A percentile compares a stretch with the other conserved stretches of the same genome.
Evolutionary conservation across 2,329 filamentous ascomycete species (phyloP).

Genomic region (Arthroderma sp.): DNA sequence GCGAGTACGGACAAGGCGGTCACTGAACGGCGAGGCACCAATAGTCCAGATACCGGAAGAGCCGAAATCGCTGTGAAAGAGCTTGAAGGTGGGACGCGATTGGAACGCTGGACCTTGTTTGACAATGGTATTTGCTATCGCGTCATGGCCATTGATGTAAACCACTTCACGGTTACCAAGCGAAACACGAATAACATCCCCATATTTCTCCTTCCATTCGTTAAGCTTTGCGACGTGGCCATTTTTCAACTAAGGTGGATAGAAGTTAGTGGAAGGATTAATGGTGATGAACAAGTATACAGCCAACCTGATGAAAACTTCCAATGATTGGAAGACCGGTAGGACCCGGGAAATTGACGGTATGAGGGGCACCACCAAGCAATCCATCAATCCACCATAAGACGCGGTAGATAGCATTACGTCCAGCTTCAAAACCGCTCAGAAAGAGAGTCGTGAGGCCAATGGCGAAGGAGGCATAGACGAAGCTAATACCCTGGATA

Average conservation of each 20-base stretch:
- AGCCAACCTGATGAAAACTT: slow-evolving; percentile 4
- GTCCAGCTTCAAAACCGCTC: neutral
- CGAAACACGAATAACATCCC: slow-evolving; percentile 5
- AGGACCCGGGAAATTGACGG: slow-evolving; percentile 2
- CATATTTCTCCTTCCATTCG: slow-evolving; percentile 4
- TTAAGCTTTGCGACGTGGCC: neutral
- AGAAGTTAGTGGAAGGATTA: no score
- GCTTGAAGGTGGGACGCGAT: slow-evolving; percentile 5
- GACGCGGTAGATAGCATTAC: slow-evolving; percentile 1
- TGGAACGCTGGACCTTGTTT: slow-evolving; percentile 4
- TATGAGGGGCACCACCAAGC: slow-evolving; percentile 5
- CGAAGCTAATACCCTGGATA: slow-evolving; percentile 8
- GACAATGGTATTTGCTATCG: slow-evolving; percentile 3
- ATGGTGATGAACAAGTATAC: no score
- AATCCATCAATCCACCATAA: slow-evolving; percentile 4
- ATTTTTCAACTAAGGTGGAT: no score
- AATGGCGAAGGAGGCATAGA: slow-evolving; percentile 17
- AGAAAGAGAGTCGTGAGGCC: neutral
- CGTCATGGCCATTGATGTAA: slow-evolving; percentile 5
- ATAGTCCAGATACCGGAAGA: slow-evolving; percentile 6
- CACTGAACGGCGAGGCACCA: slow-evolving; percentile 9
- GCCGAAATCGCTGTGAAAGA: slow-evolving; percentile 5
- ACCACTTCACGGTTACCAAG: slow-evolving; percentile 7
- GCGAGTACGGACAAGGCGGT: slow-evolving; percentile 11
- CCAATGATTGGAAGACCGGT: slow-evolving; percentile 4